Evolutionary conservation across 1,284 basidiomycete species (phyloP), one percentile per base, ranked within the genome.

Genomic region (Cutaneotrichosporon curvatum): DNA sequence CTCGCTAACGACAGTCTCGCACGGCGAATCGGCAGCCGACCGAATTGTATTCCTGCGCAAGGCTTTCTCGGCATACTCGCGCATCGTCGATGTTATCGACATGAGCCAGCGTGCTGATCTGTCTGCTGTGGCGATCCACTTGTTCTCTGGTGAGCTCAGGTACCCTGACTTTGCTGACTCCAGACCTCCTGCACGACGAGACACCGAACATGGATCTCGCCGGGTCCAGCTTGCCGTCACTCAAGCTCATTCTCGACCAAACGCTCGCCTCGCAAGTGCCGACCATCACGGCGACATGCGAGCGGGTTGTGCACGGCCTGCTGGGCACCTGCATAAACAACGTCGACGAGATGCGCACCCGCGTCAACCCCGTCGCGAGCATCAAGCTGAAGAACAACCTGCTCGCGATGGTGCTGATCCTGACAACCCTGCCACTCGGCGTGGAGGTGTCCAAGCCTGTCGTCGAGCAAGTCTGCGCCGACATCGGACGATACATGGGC

Each of bases 361-460:
- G 90, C 38, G 78, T 83, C 49, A 92, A 91, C 4, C 60, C 77
- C 0, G 81, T 86, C 10, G 85, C 86, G 2, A 73, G 79, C 8
- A 81, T 83, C 70, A 96, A 96, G 73, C 79, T 87, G 67, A 92
- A 89, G 71, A 88, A 84, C 67, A 96, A 95, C 69, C 77, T 97
- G 48, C 73, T 97, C 15, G 87, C 89, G 0, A 77, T 84, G 0
- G 89, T 89, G 3, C 78, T 98, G 7, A 78, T 96, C 44, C 69
- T 97, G 33, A 95, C 92, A 0, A 79, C 84, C 12, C 73, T 91
- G 2, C 85, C 89, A 1, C 58, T 79, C 1, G 75, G 74, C 11
- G 75, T 84, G 21, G 81, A 80, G 59, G 70, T 95, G 33, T 84
- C 87, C 43, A 78, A 80, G 48, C 79, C 81, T 3, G 82, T 85